Percentiles rank a stretch among this genome's conserved stretches.
These are phyloP conservation scores for Haplosporangium gracile DNA, from an alignment of 192 early-diverging fungal species.

Conservation along the genomic window DNA sequence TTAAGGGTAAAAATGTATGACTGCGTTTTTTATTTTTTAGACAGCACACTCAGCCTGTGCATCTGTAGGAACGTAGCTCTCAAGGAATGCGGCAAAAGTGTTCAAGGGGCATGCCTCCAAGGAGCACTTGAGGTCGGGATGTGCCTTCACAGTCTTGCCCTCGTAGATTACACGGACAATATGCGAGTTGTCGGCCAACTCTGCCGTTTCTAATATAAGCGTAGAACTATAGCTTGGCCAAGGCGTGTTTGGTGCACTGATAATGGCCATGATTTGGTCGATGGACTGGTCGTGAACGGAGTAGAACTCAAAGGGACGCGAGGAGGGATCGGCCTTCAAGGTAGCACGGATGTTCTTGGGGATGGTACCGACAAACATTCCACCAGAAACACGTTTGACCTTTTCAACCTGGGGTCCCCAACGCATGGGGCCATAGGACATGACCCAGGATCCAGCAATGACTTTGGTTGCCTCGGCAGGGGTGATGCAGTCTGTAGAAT, in stretches of 20 bases:
- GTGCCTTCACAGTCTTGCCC: constrained; percentile 52
- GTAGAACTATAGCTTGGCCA: constrained; percentile 72
- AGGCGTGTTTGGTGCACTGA: constrained; percentile 54
- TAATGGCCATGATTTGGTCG: constrained; percentile 53
- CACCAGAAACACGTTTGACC: constrained; percentile 50
- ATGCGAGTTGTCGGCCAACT: constrained; percentile 40
- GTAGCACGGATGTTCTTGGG: constrained; percentile 19
- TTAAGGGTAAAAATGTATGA: not conserved
- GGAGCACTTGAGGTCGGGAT: not conserved
- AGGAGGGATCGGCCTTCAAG: not conserved
- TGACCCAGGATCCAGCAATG: not conserved
- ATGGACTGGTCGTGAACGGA: constrained; percentile 67
- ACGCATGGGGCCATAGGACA: constrained; percentile 4
- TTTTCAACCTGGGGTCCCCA: constrained; percentile 32
- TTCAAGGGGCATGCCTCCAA: constrained; percentile 15
- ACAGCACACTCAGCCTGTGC: not conserved
- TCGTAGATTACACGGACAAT: constrained; percentile 67
- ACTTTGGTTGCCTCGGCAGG: not conserved
- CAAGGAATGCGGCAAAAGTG: not conserved
- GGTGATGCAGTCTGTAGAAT: constrained; percentile 10
- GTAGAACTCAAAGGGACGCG: constrained; percentile 59
- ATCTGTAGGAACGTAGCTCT: constrained; percentile 12
- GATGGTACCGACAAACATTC: constrained; percentile 52
- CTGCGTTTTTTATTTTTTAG: not conserved
- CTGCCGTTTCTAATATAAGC: constrained; percentile 65